Conservation (phyloP, 805 yeast species). For the Kodamaea restingae region DNA sequence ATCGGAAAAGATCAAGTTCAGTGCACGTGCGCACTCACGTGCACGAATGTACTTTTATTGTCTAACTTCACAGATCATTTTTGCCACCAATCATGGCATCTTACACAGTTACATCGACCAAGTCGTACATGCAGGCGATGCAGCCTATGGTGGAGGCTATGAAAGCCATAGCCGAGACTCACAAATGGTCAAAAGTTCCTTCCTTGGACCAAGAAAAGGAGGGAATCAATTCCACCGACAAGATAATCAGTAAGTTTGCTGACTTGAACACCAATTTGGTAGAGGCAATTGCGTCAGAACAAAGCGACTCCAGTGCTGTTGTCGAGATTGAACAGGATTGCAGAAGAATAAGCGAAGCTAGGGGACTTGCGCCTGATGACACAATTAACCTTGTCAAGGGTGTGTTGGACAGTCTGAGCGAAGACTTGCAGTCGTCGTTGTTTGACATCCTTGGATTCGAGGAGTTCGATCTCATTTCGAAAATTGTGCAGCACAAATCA, state of each 20-base stretch:
- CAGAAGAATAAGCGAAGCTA: conserved; percentile 27
- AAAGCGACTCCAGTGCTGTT: conserved; percentile 8
- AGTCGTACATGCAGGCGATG: conserved; percentile 79
- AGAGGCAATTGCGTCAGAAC: conserved; percentile 15
- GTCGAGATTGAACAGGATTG: conserved; percentile 28
- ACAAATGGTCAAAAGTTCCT: conserved; percentile 25
- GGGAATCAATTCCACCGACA: conserved; percentile 23
- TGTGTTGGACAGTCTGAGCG: conserved; percentile 41
- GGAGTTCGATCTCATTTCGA: conserved; percentile 73
- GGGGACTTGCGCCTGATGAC: conserved; percentile 32
- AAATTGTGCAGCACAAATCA: conserved; percentile 47
- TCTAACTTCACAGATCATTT: neutral
- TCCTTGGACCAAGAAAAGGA: conserved; percentile 34
- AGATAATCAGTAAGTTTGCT: conserved; percentile 36
- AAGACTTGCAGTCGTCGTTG: conserved; percentile 63
- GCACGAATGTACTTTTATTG: neutral
- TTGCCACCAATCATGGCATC: conserved; percentile 28
- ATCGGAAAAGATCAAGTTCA: conserved; percentile 6
- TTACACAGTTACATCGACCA: conserved; percentile 55
- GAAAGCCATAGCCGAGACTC: conserved; percentile 21
- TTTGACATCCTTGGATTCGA: conserved; percentile 85
- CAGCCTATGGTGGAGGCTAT: conserved; percentile 57
- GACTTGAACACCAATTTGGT: conserved; percentile 31
- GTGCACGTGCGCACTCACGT: no score
- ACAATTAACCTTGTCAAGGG: conserved; percentile 26